A percentile compares a stretch with the other conserved stretches of the same genome.
These are phyloP conservation scores for Arthonia radiata DNA, from an alignment of 495 filamentous ascomycete genomes.

Conservation along the genomic window DNA sequence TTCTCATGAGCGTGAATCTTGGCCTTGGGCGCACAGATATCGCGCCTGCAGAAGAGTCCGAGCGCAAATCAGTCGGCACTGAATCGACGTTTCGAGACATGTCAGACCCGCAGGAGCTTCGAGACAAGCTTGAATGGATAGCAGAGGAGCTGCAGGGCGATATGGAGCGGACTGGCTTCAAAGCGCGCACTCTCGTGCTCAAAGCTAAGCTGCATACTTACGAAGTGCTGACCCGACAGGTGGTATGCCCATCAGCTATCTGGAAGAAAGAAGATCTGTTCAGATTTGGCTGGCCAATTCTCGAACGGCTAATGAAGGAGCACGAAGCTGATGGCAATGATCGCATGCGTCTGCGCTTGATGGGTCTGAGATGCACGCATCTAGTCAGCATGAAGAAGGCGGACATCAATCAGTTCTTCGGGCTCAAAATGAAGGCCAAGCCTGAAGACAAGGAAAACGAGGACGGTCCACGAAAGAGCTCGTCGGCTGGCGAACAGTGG, in stretches of 20 bases:
- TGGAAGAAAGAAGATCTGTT: constrained; percentile 60
- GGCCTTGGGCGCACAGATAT: constrained; percentile 75
- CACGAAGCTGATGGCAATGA: no score
- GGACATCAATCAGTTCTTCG: constrained; percentile 62
- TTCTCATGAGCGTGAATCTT: constrained; percentile 61
- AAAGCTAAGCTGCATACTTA: constrained; percentile 92
- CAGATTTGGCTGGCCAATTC: constrained; percentile 54
- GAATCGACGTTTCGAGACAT: constrained; percentile 83
- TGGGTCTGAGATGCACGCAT: constrained; percentile 74
- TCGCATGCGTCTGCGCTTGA: constrained; percentile 65
- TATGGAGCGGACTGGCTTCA: constrained; percentile 51
- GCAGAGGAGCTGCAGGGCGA: constrained; percentile 83
- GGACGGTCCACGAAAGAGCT: constrained; percentile 1
- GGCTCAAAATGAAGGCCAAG: constrained; percentile 15
- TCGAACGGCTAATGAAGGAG: constrained; percentile 67
- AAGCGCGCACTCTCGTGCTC: constrained; percentile 67
- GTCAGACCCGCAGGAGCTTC: constrained; percentile 35
- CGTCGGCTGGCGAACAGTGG: constrained; percentile 22
- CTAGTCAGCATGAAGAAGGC: constrained; percentile 61
- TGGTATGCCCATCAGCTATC: constrained; percentile 45
- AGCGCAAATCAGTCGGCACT: constrained; percentile 82
- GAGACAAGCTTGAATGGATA: constrained; percentile 50
- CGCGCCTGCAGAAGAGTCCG: constrained; percentile 68
- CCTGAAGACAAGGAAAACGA: constrained; percentile 7
- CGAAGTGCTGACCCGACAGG: constrained; percentile 69